Conservation (phyloP, 352 stramenopile genomes). For the Phytopythium litorale region DNA sequence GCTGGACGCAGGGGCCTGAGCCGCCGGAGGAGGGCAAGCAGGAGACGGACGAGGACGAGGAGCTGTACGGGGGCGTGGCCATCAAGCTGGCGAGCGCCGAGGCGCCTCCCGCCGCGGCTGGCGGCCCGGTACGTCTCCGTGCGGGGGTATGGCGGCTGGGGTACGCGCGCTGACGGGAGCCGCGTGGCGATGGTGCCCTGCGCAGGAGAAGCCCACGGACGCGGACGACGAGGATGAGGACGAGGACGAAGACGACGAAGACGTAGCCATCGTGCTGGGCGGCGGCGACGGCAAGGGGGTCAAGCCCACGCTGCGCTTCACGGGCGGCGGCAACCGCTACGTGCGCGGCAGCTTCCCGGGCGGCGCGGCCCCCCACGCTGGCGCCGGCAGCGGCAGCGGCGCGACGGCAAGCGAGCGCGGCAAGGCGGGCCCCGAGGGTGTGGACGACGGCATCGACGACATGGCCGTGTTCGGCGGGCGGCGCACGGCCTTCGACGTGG, state of each 20-base stretch:
- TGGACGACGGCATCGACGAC: constrained; percentile 57
- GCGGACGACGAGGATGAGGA: constrained; percentile 55
- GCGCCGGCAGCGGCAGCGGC: constrained; percentile 2
- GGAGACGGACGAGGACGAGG: constrained; percentile 68
- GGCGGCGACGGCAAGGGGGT: constrained; percentile 49
- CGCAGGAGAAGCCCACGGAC: not conserved
- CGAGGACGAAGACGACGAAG: constrained; percentile 80
- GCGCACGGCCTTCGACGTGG: constrained; percentile 89
- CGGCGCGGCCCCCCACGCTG: constrained; percentile 16
- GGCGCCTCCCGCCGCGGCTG: not conserved
- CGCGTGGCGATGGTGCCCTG: not conserved
- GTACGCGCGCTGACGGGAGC: not conserved
- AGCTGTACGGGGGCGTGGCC: constrained; percentile 76
- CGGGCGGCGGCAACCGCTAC: constrained; percentile 68
- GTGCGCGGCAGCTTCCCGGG: constrained; percentile 55
- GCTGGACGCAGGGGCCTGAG: constrained; percentile 9
- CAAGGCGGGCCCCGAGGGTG: constrained; percentile 7
- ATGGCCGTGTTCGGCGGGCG: constrained; percentile 74
- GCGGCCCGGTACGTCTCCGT: not conserved
- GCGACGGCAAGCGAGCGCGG: constrained; percentile 1
- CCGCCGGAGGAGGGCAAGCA: constrained; percentile 16
- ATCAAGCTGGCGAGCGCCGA: constrained; percentile 36
- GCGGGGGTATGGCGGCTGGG: not conserved
- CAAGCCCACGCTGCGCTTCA: constrained; percentile 81
- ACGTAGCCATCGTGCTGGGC: constrained; percentile 72